A percentile compares a stretch with the other conserved stretches of the same genome.
phyloP scores from a whole-genome alignment of 2,329 filamentous ascomycete species.

The Graphilbum fragrans region DNA sequence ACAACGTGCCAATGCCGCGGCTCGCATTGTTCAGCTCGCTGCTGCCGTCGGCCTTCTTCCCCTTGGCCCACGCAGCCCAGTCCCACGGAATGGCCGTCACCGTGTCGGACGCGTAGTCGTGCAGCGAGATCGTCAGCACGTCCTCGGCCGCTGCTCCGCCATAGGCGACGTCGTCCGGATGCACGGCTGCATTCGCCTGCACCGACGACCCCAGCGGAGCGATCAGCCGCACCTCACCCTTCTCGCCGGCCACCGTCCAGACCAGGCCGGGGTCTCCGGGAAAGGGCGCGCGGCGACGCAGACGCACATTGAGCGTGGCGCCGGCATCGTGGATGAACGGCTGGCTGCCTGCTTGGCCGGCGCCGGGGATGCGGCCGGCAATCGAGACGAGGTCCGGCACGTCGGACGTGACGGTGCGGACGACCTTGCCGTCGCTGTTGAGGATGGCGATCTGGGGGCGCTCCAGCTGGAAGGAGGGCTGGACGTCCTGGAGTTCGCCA shows the following conservation, averaged over 20 bases:
- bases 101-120: slow-evolving; percentile 32
- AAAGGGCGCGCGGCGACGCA: slow-evolving; percentile 36
- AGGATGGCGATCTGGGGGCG: slow-evolving; percentile 23
- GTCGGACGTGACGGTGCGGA: slow-evolving; percentile 10
- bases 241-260: slow-evolving; percentile 40
- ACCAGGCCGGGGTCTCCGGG: slow-evolving; percentile 29
- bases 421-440: neutral
- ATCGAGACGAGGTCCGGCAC: slow-evolving; percentile 19
- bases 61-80: slow-evolving; percentile 30
- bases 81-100: slow-evolving; percentile 29
- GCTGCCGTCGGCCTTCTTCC: neutral
- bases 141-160: slow-evolving; percentile 24
- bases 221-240: slow-evolving; percentile 33
- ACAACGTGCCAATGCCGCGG: slow-evolving; percentile 40
- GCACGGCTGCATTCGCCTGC: slow-evolving; percentile 3
- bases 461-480: slow-evolving; percentile 31
- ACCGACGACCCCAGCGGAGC: slow-evolving; percentile 15
- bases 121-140: slow-evolving; percentile 33
- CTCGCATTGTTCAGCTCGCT: slow-evolving; percentile 28
- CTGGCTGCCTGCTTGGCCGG: slow-evolving; percentile 10
- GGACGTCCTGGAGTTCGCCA: slow-evolving; percentile 27
- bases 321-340: slow-evolving; percentile 5
- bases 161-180: slow-evolving; percentile 5
- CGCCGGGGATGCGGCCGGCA: slow-evolving; percentile 19
- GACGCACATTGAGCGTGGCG: slow-evolving; percentile 29